A percentile compares a stretch with the other conserved stretches of the same genome.
phyloP scores from a whole-genome alignment of 345 rosid genomes.

The Syzygium grande region DNA sequence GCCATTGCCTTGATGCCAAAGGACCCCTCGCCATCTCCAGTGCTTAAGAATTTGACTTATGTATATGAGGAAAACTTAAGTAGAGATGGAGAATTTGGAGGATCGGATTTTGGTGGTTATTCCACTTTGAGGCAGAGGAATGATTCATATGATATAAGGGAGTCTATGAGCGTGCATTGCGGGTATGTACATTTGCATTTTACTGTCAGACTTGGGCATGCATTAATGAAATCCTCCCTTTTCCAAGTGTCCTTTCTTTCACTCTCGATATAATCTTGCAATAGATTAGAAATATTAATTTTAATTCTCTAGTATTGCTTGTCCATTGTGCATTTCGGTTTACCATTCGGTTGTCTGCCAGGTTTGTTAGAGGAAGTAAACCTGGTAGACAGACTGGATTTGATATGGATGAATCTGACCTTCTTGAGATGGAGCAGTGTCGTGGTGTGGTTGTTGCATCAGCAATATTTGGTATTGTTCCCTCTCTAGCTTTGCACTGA shows the following conservation, averaged over 20 bases:
- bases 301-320: background rate
- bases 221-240: background rate
- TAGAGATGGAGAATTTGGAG: constrained; percentile 75
- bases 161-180: constrained; percentile 80
- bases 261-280: background rate
- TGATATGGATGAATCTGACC: constrained; percentile 77
- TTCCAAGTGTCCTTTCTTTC: background rate
- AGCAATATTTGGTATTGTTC: constrained; percentile 81
- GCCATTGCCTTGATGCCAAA: constrained; percentile 85
- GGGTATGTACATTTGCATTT: constrained; percentile 50
- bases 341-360: constrained; percentile 9
- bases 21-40: constrained; percentile 75
- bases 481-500: background rate
- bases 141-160: constrained; percentile 76
- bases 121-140: constrained; percentile 76
- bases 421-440: constrained; percentile 86
- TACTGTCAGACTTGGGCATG: background rate
- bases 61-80: constrained; percentile 55
- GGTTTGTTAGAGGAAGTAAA: constrained; percentile 84
- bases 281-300: background rate
- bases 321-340: background rate
- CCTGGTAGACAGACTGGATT: constrained; percentile 81
- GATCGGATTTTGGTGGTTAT: constrained; percentile 97
- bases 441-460: constrained; percentile 88
- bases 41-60: constrained; percentile 64